Percentiles rank a stretch among this genome's conserved stretches.
Evolutionary conservation across 1,284 basidiomycete species (phyloP).

Genomic region (Cutaneotrichosporon daszewskae): DNA sequence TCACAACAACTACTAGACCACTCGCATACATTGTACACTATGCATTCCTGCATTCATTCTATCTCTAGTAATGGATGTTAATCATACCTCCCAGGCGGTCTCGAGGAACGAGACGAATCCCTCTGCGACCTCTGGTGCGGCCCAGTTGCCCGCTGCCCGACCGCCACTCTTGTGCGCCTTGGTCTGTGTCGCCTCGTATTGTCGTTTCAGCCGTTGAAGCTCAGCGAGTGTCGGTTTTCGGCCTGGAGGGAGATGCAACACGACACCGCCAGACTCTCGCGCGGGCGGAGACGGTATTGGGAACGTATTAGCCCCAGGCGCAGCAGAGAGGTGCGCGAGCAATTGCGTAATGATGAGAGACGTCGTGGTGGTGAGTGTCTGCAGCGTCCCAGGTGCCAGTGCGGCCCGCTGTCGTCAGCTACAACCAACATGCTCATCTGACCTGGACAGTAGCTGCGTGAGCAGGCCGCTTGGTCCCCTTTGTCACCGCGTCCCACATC

Average conservation of each 20-base stretch:
- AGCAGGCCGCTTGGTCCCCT: constrained; percentile 73
- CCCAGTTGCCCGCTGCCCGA: constrained; percentile 75
- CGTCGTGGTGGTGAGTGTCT: constrained; percentile 67
- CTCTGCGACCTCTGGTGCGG: constrained; percentile 61
- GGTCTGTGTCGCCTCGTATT: constrained; percentile 79
- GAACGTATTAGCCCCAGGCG: constrained; percentile 51
- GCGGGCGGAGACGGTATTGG: constrained; percentile 55
- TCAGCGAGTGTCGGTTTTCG: constrained; percentile 72
- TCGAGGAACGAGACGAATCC: constrained; percentile 77
- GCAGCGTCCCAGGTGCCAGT: constrained; percentile 68
- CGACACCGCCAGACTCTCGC: constrained; percentile 25
- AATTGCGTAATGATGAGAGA: constrained; percentile 63
- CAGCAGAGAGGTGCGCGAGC: constrained; percentile 54
- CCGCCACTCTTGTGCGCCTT: constrained; percentile 78
- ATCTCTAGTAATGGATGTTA: not conserved
- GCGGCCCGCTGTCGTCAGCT: constrained; percentile 52
- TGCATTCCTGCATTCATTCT: constrained; percentile 1
- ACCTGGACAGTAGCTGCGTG: constrained; percentile 75
- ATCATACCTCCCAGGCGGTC: constrained; percentile 50
- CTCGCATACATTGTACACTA: constrained; percentile 2
- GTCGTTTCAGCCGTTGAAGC: constrained; percentile 76
- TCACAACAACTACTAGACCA: constrained; percentile 1
- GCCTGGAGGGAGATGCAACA: constrained; percentile 57
- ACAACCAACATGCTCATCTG: no score
- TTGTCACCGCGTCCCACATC: constrained; percentile 77